These are phyloP conservation scores for Dryas integrifolia DNA, from an alignment of 331 rosid species.

Conservation along the genomic window DNA sequence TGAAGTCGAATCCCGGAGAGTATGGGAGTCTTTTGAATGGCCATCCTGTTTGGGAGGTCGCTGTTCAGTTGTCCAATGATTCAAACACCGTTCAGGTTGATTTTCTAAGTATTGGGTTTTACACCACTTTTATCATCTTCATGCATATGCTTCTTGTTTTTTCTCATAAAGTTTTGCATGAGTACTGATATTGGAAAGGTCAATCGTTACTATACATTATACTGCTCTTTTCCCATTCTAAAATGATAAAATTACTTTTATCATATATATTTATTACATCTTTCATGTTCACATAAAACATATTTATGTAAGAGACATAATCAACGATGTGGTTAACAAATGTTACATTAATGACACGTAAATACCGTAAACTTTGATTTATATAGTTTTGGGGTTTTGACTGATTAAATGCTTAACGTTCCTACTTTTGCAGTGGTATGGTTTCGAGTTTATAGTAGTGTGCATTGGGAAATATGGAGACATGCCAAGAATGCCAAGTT, in stretches of 20 bases:
- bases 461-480: slow-evolving; percentile 68
- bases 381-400: background rate
- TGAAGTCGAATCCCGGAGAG: slow-evolving; percentile 2
- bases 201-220: too few relatives aligned
- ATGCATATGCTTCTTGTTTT: background rate
- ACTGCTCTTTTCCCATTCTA: too few relatives aligned
- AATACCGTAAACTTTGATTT: too few relatives aligned
- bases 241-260: background rate
- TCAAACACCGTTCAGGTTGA: slow-evolving; percentile 44
- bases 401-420: background rate
- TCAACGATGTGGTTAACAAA: background rate
- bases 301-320: background rate
- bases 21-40: slow-evolving; percentile 45
- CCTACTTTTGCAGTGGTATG: slow-evolving; percentile 44
- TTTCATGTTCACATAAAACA: background rate
- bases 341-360: too few relatives aligned
- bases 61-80: slow-evolving; percentile 24
- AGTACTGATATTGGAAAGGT: too few relatives aligned
- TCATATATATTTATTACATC: too few relatives aligned
- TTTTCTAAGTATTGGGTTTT: background rate
- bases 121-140: background rate
- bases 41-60: slow-evolving; percentile 56
- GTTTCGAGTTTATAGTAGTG: slow-evolving; percentile 51
- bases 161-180: background rate
- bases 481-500: slow-evolving; percentile 41